phyloP scores from a whole-genome alignment of 2,329 filamentous ascomycete genomes.

The Phialemoniopsis sp. region DNA sequence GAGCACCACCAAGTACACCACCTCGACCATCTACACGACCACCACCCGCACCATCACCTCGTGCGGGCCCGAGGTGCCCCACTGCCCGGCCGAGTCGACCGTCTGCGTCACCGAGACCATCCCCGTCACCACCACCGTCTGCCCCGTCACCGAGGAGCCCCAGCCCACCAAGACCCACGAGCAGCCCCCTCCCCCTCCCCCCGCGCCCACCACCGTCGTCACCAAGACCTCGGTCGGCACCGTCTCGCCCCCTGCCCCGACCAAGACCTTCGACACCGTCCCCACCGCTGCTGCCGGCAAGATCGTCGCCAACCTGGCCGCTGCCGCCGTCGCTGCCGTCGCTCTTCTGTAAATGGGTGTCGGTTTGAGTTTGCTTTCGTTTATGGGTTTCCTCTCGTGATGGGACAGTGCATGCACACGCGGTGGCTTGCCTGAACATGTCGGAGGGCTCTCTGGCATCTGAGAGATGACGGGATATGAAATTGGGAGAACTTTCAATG shows the following conservation, averaged over 20 bases:
- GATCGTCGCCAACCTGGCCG: slow-evolving; percentile 7
- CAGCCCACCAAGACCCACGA: background rate
- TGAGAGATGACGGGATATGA: too few species aligned
- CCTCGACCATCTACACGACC: slow-evolving; percentile 47
- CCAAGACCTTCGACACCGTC: slow-evolving; percentile 4
- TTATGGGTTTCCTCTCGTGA: too few species aligned
- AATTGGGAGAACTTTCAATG: too few species aligned
- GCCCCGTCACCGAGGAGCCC: slow-evolving; percentile 23
- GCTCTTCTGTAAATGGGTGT: slow-evolving; percentile 10
- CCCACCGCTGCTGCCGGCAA: slow-evolving; percentile 13
- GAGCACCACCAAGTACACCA: slow-evolving; percentile 21
- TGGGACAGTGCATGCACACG: too few species aligned
- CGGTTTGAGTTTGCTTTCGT: too few species aligned
- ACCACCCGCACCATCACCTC: slow-evolving; percentile 54
- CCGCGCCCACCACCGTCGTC: slow-evolving; percentile 8
- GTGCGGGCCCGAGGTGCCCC: slow-evolving; percentile 52
- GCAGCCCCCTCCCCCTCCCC: background rate
- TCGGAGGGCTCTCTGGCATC: too few species aligned
- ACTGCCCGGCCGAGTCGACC: slow-evolving; percentile 40
- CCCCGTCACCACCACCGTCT: slow-evolving; percentile 32
- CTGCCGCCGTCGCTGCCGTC: slow-evolving; percentile 11
- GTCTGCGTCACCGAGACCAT: slow-evolving; percentile 22
- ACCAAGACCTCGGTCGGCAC: slow-evolving; percentile 9
- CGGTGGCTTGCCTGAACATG: too few species aligned
- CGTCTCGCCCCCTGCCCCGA: slow-evolving; percentile 3